phyloP scores from a whole-genome alignment of 83 land plant genomes.

The Larix sibirica region DNA sequence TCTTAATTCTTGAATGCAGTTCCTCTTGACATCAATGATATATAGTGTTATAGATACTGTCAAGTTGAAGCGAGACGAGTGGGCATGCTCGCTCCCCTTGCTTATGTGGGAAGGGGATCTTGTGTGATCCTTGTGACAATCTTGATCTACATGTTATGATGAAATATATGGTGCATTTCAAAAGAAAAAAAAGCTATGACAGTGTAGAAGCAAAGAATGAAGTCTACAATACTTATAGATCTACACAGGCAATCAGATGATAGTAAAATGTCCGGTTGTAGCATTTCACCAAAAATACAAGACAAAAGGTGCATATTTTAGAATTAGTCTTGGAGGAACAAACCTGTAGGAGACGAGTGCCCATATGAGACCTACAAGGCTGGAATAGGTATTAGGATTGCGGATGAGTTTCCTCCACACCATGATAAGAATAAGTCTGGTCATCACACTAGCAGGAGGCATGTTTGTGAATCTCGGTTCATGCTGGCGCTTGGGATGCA shows the following conservation, averaged over 20 bases:
- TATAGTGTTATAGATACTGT: too few relatives aligned
- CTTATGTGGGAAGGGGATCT: too few relatives aligned
- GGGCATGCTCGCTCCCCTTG: too few relatives aligned
- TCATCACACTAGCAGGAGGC: conserved; percentile 52
- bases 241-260: not conserved
- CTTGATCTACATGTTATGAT: too few relatives aligned
- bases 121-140: too few relatives aligned
- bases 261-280: not conserved
- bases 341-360: conserved; percentile 50
- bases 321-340: not conserved
- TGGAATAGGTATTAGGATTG: conserved; percentile 57
- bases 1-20: too few relatives aligned
- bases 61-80: too few relatives aligned
- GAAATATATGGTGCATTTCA: too few relatives aligned
- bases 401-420: conserved; percentile 50
- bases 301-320: not conserved
- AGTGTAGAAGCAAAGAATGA: not conserved
- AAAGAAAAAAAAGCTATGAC: too few relatives aligned
- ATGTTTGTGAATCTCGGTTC: conserved; percentile 14
- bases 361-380: conserved; percentile 47
- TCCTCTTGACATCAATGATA: too few relatives aligned
- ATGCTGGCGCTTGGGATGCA: conserved; percentile 15
- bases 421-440: conserved; percentile 46
- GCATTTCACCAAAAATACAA: not conserved
- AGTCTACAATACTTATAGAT: not conserved